Percentiles rank a stretch among this genome's conserved stretches.
phyloP scores from a whole-genome alignment of 768 basidiomycete genomes.

The Kwoniella pini region DNA sequence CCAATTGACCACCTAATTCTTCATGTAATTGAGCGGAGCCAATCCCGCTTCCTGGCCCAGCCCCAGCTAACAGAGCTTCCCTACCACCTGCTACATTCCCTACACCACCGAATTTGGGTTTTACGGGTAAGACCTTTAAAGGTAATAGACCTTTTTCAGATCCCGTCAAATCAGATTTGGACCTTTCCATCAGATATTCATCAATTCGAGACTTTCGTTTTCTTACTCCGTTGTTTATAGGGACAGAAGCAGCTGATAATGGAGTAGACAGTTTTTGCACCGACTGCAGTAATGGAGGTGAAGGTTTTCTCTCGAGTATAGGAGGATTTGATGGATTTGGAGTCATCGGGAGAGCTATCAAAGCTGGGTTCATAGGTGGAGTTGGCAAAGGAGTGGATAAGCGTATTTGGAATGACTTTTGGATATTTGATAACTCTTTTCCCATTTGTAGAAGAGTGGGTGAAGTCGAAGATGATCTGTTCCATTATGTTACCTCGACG shows the following conservation, averaged over 20 bases:
- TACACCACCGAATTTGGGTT: neutral
- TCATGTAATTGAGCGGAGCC: slow-evolving; percentile 49
- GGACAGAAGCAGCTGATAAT: neutral
- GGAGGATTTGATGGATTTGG: slow-evolving; percentile 7
- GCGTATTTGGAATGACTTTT: slow-evolving; percentile 4
- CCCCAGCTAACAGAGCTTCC: slow-evolving; percentile 33
- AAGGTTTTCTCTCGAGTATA: neutral
- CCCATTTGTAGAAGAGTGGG: neutral
- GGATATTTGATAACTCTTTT: slow-evolving; percentile 2
- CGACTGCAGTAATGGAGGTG: neutral
- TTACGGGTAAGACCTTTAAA: slow-evolving; percentile 10
- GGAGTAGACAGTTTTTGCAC: neutral
- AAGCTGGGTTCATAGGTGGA: slow-evolving; percentile 10
- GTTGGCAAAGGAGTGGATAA: slow-evolving; percentile 14
- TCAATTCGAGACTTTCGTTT: slow-evolving; percentile 10
- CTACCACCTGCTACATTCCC: slow-evolving; percentile 8
- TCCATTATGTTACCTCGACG: neutral
- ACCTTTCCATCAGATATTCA: slow-evolving; percentile 33
- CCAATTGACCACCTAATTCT: slow-evolving; percentile 51
- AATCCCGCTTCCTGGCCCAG: slow-evolving; percentile 26
- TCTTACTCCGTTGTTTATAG: neutral
- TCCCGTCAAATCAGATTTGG: slow-evolving; percentile 30
- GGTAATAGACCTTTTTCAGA: slow-evolving; percentile 35
- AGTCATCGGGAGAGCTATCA: slow-evolving; percentile 21
- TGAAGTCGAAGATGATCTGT: slow-evolving; percentile 21